Evolutionary conservation across 805 yeast species (phyloP).

Genomic region (Teunomyces cretensis): DNA sequence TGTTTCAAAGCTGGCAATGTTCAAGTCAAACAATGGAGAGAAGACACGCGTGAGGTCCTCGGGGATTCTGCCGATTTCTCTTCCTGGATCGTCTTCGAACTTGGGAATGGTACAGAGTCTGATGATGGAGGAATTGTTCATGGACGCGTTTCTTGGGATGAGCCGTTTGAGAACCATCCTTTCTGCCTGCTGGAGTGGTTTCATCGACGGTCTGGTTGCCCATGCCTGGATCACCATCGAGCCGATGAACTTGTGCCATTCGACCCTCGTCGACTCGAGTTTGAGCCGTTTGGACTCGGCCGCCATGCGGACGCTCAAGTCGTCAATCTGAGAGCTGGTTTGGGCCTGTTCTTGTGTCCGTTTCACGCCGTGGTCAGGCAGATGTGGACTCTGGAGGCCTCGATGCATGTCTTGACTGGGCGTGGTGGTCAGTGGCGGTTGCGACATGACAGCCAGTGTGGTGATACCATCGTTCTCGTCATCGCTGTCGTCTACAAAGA

Average conservation of each 20-base stretch:
- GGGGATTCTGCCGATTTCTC: conserved; percentile 77
- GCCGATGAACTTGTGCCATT: conserved; percentile 54
- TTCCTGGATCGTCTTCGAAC: conserved; percentile 18
- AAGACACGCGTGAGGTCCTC: conserved; percentile 67
- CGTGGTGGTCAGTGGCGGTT: too few relatives aligned
- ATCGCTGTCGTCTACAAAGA: conserved; percentile 7
- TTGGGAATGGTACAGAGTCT: conserved; percentile 27
- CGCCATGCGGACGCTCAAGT: conserved; percentile 12
- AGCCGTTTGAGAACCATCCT: conserved; percentile 37
- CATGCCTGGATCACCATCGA: conserved; percentile 60
- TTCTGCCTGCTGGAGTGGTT: conserved; percentile 47
- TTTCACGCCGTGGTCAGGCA: neutral
- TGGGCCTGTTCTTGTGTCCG: conserved; percentile 2
- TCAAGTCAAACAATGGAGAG: conserved; percentile 60
- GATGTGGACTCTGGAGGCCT: too few relatives aligned
- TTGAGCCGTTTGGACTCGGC: conserved; percentile 10
- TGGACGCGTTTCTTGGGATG: conserved; percentile 23
- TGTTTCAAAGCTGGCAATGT: conserved; percentile 54
- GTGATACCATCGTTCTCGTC: neutral
- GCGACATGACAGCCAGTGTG: neutral
- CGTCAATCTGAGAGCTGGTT: conserved; percentile 8
- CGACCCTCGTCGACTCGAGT: conserved; percentile 9
- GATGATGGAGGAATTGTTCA: conserved; percentile 24
- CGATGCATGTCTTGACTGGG: too few relatives aligned
- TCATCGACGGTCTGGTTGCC: conserved; percentile 67